phyloP scores from a whole-genome alignment of 108 stramenopile genomes.

The Fistulifera pelliculosa region DNA sequence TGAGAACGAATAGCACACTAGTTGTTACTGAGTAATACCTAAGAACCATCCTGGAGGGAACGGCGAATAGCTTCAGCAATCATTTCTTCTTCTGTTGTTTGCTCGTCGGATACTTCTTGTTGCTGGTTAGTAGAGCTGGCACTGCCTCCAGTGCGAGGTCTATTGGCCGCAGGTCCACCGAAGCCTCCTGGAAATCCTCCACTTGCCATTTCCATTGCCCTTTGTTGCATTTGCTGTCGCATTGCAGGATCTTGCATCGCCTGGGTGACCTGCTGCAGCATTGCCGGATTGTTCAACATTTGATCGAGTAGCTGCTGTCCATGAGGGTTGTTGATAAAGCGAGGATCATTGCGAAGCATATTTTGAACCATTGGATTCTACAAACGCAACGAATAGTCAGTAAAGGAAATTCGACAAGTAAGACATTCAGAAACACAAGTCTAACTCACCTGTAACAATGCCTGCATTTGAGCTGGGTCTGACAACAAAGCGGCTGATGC shows the following conservation, averaged over 20 bases:
- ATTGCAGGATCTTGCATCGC: constrained; percentile 53
- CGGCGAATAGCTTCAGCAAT: constrained; percentile 85
- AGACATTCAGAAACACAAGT: neutral
- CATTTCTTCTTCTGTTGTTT: constrained; percentile 88
- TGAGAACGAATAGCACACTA: too few species aligned
- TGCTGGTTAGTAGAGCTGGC: neutral
- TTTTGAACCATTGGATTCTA: constrained; percentile 76
- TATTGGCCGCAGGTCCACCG: neutral
- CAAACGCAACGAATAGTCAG: neutral
- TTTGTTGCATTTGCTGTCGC: constrained; percentile 27
- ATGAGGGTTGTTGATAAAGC: constrained; percentile 52
- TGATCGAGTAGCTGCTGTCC: constrained; percentile 41
- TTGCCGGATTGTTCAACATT: constrained; percentile 54
- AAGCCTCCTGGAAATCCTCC: neutral
- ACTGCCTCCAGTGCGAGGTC: too few species aligned
- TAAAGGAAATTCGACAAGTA: neutral
- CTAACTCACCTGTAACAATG: constrained; percentile 53
- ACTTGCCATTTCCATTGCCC: constrained; percentile 13
- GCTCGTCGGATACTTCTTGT: constrained; percentile 22
- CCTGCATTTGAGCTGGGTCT: constrained; percentile 49
- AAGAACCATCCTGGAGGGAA: constrained; percentile 49
- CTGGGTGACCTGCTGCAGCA: constrained; percentile 48
- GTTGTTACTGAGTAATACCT: too few species aligned
- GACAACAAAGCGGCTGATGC: constrained; percentile 25
- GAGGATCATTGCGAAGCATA: constrained; percentile 73